Conservation (phyloP, 2,329 filamentous ascomycete species). For the Monosporascus cannonballus region DNA sequence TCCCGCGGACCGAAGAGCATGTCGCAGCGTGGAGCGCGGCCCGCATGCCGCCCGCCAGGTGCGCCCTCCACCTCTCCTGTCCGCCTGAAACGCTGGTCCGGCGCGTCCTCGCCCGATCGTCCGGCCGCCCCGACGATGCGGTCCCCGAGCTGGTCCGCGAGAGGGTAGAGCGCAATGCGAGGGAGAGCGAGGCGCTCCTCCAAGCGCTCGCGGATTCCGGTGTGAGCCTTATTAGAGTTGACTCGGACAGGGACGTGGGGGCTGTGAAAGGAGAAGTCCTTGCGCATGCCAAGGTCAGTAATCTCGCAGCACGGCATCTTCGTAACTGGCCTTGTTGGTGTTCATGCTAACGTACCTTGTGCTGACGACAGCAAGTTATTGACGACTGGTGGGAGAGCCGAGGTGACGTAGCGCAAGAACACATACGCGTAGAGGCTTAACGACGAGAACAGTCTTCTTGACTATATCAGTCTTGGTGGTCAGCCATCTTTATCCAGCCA, state of each 20-base stretch:
- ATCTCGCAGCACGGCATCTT: no score
- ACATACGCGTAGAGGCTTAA: no score
- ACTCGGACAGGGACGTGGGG: conserved; percentile 7
- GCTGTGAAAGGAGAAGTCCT: conserved; percentile 9
- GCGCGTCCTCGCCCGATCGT: conserved; percentile 8
- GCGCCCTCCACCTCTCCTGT: conserved; percentile 8
- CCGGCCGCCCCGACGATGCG: conserved; percentile 12
- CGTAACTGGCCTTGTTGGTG: no score
- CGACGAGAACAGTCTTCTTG: no score
- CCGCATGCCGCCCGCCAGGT: conserved; percentile 6
- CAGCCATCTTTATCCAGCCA: no score
- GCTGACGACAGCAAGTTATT: no score
- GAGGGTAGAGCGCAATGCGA: conserved; percentile 7
- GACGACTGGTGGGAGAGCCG: no score
- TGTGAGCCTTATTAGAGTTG: conserved; percentile 4
- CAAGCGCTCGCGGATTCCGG: conserved; percentile 5
- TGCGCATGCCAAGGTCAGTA: conserved; percentile 7
- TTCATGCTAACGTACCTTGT: no score
- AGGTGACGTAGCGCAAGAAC: no score
- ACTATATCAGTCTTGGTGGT: no score
- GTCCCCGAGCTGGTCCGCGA: conserved; percentile 1
- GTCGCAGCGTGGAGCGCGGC: conserved; percentile 7
- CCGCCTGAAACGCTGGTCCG: conserved; percentile 4
- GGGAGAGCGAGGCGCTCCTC: conserved; percentile 6
- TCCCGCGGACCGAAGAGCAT: conserved; percentile 11